These are phyloP conservation scores for Penicillium sp. DNA, from an alignment of 2,329 filamentous ascomycete species.

Conservation along the genomic window DNA sequence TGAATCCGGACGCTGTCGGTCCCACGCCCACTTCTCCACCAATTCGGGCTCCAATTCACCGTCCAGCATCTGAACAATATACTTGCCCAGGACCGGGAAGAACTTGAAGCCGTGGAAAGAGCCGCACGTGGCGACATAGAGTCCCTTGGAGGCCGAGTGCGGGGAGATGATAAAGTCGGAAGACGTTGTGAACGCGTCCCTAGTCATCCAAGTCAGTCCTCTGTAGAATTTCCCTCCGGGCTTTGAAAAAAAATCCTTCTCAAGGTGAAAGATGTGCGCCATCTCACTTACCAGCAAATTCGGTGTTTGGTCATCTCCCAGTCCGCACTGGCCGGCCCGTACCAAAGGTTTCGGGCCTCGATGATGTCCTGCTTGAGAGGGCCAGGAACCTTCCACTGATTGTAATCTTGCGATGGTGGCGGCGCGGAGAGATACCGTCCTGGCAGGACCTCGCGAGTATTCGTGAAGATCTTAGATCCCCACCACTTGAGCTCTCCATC, in stretches of 20 bases:
- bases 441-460: conserved; percentile 49
- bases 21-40: conserved; percentile 31
- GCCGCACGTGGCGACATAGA: conserved; percentile 38
- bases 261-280: too few species aligned
- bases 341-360: conserved; percentile 54
- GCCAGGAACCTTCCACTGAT: conserved; percentile 56
- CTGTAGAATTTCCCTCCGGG: too few species aligned
- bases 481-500: conserved; percentile 51
- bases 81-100: conserved; percentile 28
- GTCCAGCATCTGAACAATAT: conserved; percentile 25
- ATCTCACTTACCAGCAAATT: conserved; percentile 56
- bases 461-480: conserved; percentile 56
- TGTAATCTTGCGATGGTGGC: conserved; percentile 50
- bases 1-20: conserved; percentile 52
- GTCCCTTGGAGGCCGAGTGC: conserved; percentile 36
- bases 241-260: too few species aligned
- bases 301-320: conserved; percentile 59
- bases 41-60: conserved; percentile 19
- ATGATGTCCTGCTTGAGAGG: conserved; percentile 54
- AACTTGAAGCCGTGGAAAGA: conserved; percentile 28
- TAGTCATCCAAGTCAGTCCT: conserved; percentile 21
- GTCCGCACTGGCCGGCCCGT: conserved; percentile 49
- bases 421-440: conserved; percentile 53
- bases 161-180: conserved; percentile 48
- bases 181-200: conserved; percentile 60